Evolutionary conservation across 1,139 yeast genomes (phyloP), one percentile per base, ranked within the genome.

Genomic region (Lodderomyces theae): DNA sequence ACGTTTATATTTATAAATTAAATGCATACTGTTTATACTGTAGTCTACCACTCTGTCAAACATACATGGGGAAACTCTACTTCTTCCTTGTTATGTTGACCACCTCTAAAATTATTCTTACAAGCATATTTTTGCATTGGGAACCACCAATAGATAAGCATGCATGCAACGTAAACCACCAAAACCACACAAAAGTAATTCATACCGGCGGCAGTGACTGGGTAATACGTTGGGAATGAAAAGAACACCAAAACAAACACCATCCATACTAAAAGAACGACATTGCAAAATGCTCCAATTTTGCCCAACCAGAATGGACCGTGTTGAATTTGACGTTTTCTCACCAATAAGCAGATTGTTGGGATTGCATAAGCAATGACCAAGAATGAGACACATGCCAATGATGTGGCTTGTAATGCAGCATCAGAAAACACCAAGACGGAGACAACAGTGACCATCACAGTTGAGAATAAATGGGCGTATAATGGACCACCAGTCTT

Each of bases 181-280:
- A 81, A 66, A 16, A 82, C 85, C 6, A 74, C 87, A n/a, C 79
- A 69, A 24, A 83, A 84, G 56, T 83, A 84, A 63, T 84, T 84
- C 86, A 84, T 82, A 51, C 74, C 72, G 40, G 74, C 74, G 30
- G 72, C 75, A 3, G 75, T 69, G 2, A 76, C 88, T 1, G 90
- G 90, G 72, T 79, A 72, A 37, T 64, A 64, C 34, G 80, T 69
- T 37, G 92, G 92, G 64, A 84, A 80, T 26, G 84, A 77, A 62
- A 79, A 81, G 58, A 83, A 76, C 5, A 80, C 80, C 40, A 78
- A 56, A 12, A 83, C 79, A 54, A 82, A 82, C 9, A 64, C 38
- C 12, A 83, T 73, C 88, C 87, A 82, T 10, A 60, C 53, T 26
- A 82, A 59, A 15, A 82, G 68, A 28, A 82, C 58, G 26, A 77